Base-by-base conservation (phyloP, 2,329 filamentous ascomycete species). In the Apiospora rasikravindrae region DNA sequence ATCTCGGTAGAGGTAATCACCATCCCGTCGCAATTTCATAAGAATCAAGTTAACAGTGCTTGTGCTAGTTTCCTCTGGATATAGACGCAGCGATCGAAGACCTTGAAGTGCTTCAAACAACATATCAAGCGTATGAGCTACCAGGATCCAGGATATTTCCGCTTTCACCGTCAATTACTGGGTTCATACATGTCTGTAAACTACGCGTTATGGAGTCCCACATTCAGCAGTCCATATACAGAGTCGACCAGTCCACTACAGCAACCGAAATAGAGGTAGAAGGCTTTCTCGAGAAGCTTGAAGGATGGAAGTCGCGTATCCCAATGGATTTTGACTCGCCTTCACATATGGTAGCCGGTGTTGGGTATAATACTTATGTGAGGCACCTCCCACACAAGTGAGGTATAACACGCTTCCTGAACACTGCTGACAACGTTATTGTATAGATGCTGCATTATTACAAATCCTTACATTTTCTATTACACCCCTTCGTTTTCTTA, bases 391-490 rank as follows among this genome's bases (percentile, higher is more conserved):
- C 49, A 14, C 49, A 14, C n/a, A 16, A 11, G 3, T 53, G 11
- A 4, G 24, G 16, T 26, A 7, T 24, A 51, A 4, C 2, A 33
- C 10, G 5, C 10, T 40, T 76, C 70, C 45, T 71, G 19, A n/a
- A 22, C 29, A n/a, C 19, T n/a, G 22, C 29, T 61, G 29, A 61
- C 22, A 22, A 4, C 19, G 53, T 22, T 22, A n/a, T 1, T 24
- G 16, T 68, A 7, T 19, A 78, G 77, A 76, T 78, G 74, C 73
- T 78, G 2, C 77, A 75, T 70, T 79, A 77, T 66, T 77, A 77
- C 72, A 77, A 78, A 53, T 75, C 74, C 40, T 71, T 77, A 14
- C 67, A 75, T 14, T 75, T 77, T 40, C 70, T 78, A 5, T 72
- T 78, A 4, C 74, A 77, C 67, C 77, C 77, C 26, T 70, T 73